Conservation (phyloP, 208 protist genomes). For the Leishmania tarentolae region DNA sequence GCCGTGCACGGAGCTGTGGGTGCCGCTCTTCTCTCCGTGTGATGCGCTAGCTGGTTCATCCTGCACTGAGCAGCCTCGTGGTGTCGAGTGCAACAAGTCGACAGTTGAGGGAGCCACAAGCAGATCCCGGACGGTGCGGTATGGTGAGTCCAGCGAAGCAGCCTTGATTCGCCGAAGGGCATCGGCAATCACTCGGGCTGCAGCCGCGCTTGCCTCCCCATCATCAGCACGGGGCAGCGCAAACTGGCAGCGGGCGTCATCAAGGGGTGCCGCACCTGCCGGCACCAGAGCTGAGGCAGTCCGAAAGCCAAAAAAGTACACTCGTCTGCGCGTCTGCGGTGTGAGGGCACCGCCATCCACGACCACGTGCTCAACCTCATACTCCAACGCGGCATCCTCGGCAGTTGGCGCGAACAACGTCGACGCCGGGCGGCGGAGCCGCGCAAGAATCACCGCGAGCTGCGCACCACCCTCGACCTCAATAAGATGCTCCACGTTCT, state of each 20-base stretch:
- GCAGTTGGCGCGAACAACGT: not conserved
- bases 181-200: constrained; percentile 15
- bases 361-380: constrained; percentile 45
- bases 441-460: constrained; percentile 40
- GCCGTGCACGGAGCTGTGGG: not conserved
- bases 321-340: constrained; percentile 56
- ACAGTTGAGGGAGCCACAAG: constrained; percentile 12
- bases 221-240: not conserved
- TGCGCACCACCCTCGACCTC: constrained; percentile 53
- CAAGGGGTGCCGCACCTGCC: not conserved
- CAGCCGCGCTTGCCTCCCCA: not conserved
- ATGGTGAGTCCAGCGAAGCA: constrained; percentile 5
- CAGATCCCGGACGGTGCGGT: constrained; percentile 20
- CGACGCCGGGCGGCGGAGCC: constrained; percentile 29
- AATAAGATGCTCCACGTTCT: constrained; percentile 80
- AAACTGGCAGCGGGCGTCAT: not conserved
- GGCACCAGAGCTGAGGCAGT: constrained; percentile 1
- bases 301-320: constrained; percentile 71
- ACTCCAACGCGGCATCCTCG: constrained; percentile 5
- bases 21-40: not conserved
- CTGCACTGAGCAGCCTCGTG: not conserved
- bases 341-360: constrained; percentile 58
- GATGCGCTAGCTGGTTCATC: not conserved
- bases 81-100: not conserved
- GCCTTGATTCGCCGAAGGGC: constrained; percentile 8